Base-by-base conservation (phyloP, 1,139 yeast species). In the Debaryomyces psychrophilus region DNA sequence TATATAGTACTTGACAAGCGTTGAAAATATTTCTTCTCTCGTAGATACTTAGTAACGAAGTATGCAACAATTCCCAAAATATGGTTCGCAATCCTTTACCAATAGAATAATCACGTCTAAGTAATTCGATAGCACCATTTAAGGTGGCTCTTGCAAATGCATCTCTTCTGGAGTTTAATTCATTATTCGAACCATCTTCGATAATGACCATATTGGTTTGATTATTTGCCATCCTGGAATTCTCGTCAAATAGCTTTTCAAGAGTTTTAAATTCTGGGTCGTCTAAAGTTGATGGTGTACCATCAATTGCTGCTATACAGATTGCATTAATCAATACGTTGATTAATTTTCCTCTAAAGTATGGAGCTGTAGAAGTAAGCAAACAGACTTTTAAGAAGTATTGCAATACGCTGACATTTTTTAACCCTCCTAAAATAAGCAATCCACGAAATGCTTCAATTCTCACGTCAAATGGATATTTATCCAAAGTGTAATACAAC, bases 351-450 rank as follows among this genome's bases (percentile, higher is more conserved):
- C 73, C 68, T 43, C 82, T 76, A 41, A 89, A 69, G 43, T 73
- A 73, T 0, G 79, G 68, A 2, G 85, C 77, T 2, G 56, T 46
- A 3, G 73, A 70, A 40, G 85, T 90, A 42, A 85, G 69, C 36
- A 83, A 72, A 41, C 85, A 66, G 0, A 81, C 68, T 40, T 81
- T 73, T 54, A 88, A 79, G 50, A 83, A 81, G 57, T 88, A 88
- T 25, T 76, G 70, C 53, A 90, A 60, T 4, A 90, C 72, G 20
- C 75, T 71, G 12, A 71, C 64, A 57, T 88, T 87, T 49, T 82
- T 83, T 50, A 90, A 68, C 0, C 95, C 97, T 8, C 97, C 97
- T 31, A 89, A 69, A 4, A 79, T 59, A 44, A 92, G 69, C 34
- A 93, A 59, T 0, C 92, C 88, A 45, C 79, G 79, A 60, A 87